Base-by-base conservation (phyloP, 176 grass and related monocot species). In the Dendrocalamus sinicus region DNA sequence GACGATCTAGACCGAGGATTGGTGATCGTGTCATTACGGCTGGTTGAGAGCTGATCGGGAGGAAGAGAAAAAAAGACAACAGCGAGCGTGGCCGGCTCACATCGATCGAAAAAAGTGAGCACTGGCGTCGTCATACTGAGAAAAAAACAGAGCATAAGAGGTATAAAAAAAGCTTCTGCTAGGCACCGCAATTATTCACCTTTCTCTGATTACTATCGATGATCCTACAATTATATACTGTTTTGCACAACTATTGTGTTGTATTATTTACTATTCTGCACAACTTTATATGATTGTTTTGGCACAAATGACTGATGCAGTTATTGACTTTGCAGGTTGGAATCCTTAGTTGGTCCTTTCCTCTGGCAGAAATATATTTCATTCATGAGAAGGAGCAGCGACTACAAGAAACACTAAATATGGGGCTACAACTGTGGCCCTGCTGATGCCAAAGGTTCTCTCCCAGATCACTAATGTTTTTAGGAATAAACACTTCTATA, bases 241-340 rank as follows among this genome's bases (percentile, higher is more conserved):
- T 23, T 70, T 54, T 69, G 28, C 39, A 73, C 50, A 20, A 60
- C 3, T 44, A 17, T 3, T 76, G 28, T 76, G 53, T 40, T 26
- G 9, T 69, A 13, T 46, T n/a, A n/a, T 66, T 53, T 78, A 37
- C 37, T 48, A 54, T 32, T 24, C 7, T 77, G 20, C 28, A 65
- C 70, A 47, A 80, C 10, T 72, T 52, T 46, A n/a, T 67, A 75
- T 46, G 43, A 52, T 76, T 76, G 5, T 63, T 81, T 75, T 48
- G 19, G 9, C 37, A 51, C 45, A 82, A 65, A 82, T 61, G 66
- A 6, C 66, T 86, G 57, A 90, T 20, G n/a, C 50, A 45, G 24
- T 55, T 72, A 41, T 77, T 64, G 8, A 30, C 41, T 7, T 82
- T 86, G 22, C 89, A 90, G 84, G 58, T 15, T 77, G 19, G 71